Evolutionary conservation across 805 yeast species (phyloP).

Genomic region (Lachancea nothofagi): DNA sequence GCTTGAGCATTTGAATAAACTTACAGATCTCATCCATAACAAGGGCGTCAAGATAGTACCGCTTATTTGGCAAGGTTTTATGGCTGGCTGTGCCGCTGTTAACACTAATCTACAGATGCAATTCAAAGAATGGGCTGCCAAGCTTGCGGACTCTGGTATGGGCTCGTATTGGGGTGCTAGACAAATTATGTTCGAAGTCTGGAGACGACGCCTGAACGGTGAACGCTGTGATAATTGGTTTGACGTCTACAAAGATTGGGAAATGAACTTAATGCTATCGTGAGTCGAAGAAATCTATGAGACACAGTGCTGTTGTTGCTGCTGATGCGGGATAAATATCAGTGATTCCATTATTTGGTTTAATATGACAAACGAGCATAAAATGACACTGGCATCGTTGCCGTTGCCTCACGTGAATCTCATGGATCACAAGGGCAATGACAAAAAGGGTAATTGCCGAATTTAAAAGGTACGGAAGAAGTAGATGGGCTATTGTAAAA

Average conservation of each 20-base stretch:
- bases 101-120: constrained; percentile 54
- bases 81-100: constrained; percentile 77
- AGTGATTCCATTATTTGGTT: background rate
- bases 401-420: background rate
- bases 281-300: constrained; percentile 3
- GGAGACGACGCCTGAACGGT: constrained; percentile 64
- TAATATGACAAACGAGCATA: too few species aligned
- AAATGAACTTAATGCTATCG: constrained; percentile 69
- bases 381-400: background rate
- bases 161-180: constrained; percentile 86
- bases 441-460: constrained; percentile 4
- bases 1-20: constrained; percentile 55
- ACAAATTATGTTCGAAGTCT: constrained; percentile 79
- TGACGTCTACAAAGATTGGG: constrained; percentile 76
- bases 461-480: too few species aligned
- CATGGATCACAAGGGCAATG: background rate
- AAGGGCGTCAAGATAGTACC: constrained; percentile 60
- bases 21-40: constrained; percentile 49
- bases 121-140: constrained; percentile 58
- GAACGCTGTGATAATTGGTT: constrained; percentile 68
- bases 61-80: constrained; percentile 82
- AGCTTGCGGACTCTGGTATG: constrained; percentile 48
- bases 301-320: background rate
- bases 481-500: too few species aligned
- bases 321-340: background rate